These are phyloP conservation scores for Phialophora verrucosa DNA, from an alignment of 2,329 filamentous ascomycete species.

Conservation along the genomic window DNA sequence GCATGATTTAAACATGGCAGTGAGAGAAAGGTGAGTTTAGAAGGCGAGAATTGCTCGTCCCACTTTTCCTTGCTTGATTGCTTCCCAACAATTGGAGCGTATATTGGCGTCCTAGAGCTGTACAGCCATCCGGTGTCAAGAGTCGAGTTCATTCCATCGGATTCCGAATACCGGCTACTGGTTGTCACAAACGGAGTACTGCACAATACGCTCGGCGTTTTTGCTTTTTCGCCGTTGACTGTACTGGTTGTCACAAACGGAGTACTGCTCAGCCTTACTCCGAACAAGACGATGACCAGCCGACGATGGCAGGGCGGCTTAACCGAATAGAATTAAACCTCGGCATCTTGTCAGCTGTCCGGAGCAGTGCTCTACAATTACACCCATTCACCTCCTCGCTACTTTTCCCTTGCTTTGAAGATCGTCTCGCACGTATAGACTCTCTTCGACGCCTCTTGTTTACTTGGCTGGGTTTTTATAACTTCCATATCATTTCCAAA, in stretches of 20 bases:
- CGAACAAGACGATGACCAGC: too few species aligned
- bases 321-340: not conserved
- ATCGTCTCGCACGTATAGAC: not conserved
- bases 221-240: too few species aligned
- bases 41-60: not conserved
- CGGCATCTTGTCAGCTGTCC: not conserved
- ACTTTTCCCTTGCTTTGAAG: not conserved
- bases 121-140: not conserved
- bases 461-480: not conserved
- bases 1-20: conserved; percentile 8
- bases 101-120: not conserved
- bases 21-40: not conserved
- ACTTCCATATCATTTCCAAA: not conserved
- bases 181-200: not conserved
- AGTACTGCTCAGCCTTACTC: too few species aligned
- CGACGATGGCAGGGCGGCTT: not conserved
- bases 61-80: not conserved
- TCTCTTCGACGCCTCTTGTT: not conserved
- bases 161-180: not conserved
- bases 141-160: not conserved
- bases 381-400: not conserved
- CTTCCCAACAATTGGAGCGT: not conserved
- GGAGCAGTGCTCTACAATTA: conserved; percentile 3
- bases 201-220: too few species aligned
- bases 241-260: too few species aligned